phyloP scores from a whole-genome alignment of 2,329 filamentous ascomycete species.

The Aspergillus vadensis region DNA sequence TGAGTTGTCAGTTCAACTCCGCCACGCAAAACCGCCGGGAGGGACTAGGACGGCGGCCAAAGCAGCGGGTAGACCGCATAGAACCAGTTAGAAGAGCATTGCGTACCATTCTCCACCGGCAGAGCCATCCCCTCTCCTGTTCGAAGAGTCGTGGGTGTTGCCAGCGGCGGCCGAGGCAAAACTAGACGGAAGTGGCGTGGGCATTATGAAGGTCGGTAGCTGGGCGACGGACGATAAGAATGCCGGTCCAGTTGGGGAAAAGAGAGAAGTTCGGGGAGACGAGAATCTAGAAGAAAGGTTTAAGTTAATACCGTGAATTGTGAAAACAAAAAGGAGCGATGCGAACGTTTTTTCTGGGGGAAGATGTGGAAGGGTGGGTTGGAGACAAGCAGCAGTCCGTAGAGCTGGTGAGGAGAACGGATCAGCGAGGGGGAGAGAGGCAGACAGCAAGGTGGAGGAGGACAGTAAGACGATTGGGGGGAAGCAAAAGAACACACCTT shows the following conservation, averaged over 20 bases:
- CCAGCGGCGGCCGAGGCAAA: slow-evolving; percentile 82
- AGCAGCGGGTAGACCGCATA: neutral
- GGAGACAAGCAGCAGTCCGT: slow-evolving; percentile 9
- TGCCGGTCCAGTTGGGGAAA: slow-evolving; percentile 26
- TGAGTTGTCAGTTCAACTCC: slow-evolving; percentile 5
- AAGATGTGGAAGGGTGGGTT: neutral
- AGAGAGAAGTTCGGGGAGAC: slow-evolving; percentile 19
- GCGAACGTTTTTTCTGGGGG: slow-evolving; percentile 11
- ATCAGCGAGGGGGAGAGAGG: slow-evolving; percentile 5
- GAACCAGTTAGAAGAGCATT: slow-evolving; percentile 13
- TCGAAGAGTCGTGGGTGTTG: slow-evolving; percentile 65
- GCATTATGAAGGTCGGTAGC: slow-evolving; percentile 52
- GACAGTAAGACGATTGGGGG: neutral
- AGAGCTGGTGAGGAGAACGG: slow-evolving; percentile 8
- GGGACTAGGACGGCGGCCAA: neutral
- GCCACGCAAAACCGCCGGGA: slow-evolving; percentile 10
- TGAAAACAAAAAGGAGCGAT: slow-evolving; percentile 1
- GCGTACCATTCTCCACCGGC: slow-evolving; percentile 72
- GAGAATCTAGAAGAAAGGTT: slow-evolving; percentile 3
- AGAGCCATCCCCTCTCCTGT: slow-evolving; percentile 60
- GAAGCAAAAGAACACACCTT: neutral
- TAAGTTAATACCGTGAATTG: neutral
- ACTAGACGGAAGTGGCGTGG: slow-evolving; percentile 76
- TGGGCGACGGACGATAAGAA: slow-evolving; percentile 22
- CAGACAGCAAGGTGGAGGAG: slow-evolving; percentile 9